A percentile compares a stretch with the other conserved stretches of the same genome.
These are phyloP conservation scores for Phytophthora parvispora DNA, from an alignment of 352 stramenopile genomes.

Conservation along the genomic window DNA sequence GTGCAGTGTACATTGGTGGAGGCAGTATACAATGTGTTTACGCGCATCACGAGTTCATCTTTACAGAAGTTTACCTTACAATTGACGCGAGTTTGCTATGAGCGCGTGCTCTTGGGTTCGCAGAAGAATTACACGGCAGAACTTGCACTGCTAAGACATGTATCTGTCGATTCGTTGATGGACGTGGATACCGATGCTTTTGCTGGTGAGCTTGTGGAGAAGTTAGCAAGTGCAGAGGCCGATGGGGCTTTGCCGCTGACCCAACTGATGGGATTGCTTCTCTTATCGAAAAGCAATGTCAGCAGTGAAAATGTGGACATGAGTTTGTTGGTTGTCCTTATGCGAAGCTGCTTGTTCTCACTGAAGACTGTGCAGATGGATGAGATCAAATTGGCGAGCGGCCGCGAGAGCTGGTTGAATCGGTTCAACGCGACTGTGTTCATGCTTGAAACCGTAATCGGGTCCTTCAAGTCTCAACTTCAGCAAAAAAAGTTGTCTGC, in stretches of 20 bases:
- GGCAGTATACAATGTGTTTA: slow-evolving; percentile 41
- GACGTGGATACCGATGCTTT: background rate
- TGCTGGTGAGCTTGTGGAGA: slow-evolving; percentile 29
- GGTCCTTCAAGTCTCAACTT: slow-evolving; percentile 15
- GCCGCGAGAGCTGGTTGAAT: background rate
- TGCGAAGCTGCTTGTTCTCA: slow-evolving; percentile 22
- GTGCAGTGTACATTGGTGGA: slow-evolving; percentile 28
- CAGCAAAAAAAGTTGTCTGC: slow-evolving; percentile 11
- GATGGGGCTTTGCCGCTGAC: slow-evolving; percentile 38
- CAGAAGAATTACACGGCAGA: slow-evolving; percentile 16
- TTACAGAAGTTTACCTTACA: slow-evolving; percentile 22
- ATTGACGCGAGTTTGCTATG: slow-evolving; percentile 27
- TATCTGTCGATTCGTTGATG: slow-evolving; percentile 13
- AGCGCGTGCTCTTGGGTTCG: slow-evolving; percentile 30
- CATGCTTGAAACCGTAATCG: slow-evolving; percentile 22
- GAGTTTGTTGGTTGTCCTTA: slow-evolving; percentile 27
- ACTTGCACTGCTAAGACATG: slow-evolving; percentile 28
- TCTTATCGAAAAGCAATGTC: slow-evolving; percentile 36
- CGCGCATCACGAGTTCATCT: slow-evolving; percentile 22
- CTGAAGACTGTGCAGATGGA: slow-evolving; percentile 20
- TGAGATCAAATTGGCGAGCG: background rate
- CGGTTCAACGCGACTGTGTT: slow-evolving; percentile 26
- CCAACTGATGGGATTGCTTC: slow-evolving; percentile 47
- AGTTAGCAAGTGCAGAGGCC: slow-evolving; percentile 26
- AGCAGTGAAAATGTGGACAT: background rate